A percentile compares a stretch with the other conserved stretches of the same genome.
phyloP scores from a whole-genome alignment of 2,329 filamentous ascomycete genomes.

The Blumeria graminis region DNA sequence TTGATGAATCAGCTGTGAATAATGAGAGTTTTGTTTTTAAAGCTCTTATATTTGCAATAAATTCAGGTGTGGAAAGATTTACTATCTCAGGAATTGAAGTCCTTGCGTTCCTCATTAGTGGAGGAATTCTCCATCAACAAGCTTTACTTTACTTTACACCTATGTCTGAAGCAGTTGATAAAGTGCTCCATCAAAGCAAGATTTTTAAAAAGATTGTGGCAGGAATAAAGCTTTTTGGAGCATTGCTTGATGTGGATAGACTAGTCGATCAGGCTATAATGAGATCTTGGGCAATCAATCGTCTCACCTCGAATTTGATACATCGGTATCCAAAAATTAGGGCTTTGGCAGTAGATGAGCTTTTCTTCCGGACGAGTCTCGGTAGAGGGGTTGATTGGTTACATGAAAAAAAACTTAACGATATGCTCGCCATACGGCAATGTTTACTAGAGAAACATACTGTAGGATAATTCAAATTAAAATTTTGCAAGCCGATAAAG shows the following conservation, averaged over 20 bases:
- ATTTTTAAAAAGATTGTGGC: conserved; percentile 65
- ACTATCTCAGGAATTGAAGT: conserved; percentile 56
- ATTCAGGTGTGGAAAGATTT: conserved; percentile 38
- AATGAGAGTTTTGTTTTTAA: not conserved
- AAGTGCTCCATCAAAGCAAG: conserved; percentile 22
- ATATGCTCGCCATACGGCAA: not conserved
- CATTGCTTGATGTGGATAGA: conserved; percentile 24
- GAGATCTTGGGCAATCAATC: conserved; percentile 27
- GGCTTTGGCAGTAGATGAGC: conserved; percentile 31
- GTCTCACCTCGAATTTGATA: conserved; percentile 46
- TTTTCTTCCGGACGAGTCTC: conserved; percentile 23
- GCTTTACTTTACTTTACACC: not conserved
- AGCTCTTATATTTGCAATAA: conserved; percentile 6
- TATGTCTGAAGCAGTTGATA: not conserved
- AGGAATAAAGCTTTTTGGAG: conserved; percentile 56
- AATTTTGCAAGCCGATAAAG: too few species aligned
- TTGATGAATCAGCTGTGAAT: not conserved
- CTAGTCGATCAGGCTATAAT: conserved; percentile 7
- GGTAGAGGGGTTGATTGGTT: conserved; percentile 26
- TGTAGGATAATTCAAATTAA: too few species aligned
- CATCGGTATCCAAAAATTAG: conserved; percentile 66
- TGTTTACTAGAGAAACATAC: not conserved
- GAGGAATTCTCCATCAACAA: conserved; percentile 5
- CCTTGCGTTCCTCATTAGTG: conserved; percentile 52
- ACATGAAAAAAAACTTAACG: conserved; percentile 12